These are phyloP conservation scores for Backusella tuberculispora DNA, from an alignment of 192 early-diverging fungal species.

Conservation along the genomic window DNA sequence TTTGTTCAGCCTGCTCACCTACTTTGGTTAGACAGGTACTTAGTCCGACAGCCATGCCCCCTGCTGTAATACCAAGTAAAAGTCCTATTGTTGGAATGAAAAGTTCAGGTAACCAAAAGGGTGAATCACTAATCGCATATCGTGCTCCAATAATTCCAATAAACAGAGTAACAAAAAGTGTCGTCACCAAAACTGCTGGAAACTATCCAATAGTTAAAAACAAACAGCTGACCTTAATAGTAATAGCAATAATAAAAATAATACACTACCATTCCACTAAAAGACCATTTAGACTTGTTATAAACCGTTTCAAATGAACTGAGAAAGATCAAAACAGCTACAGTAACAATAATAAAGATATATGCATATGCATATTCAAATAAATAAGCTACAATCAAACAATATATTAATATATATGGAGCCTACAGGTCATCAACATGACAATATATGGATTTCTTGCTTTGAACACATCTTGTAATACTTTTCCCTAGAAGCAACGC, in stretches of 20 bases:
- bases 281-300: constrained; percentile 68
- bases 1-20: constrained; percentile 32
- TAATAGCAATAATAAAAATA: neutral
- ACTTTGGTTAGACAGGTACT: constrained; percentile 59
- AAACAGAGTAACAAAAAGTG: constrained; percentile 52
- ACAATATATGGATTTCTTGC: constrained; percentile 64
- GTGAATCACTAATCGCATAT: constrained; percentile 73
- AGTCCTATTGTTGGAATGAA: constrained; percentile 89
- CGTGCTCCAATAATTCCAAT: constrained; percentile 63
- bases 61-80: constrained; percentile 80
- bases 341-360: neutral
- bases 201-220: constrained; percentile 38
- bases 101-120: constrained; percentile 69
- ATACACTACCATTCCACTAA: constrained; percentile 68
- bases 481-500: constrained; percentile 48
- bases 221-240: too few relatives aligned
- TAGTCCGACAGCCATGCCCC: constrained; percentile 68
- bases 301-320: constrained; percentile 70
- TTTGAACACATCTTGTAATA: constrained; percentile 70
- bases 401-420: neutral
- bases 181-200: constrained; percentile 47
- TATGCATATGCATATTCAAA: too few relatives aligned
- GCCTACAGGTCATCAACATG: constrained; percentile 62
- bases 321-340: constrained; percentile 60
- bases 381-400: neutral